A percentile compares a stretch with the other conserved stretches of the same genome.
Conservation (phyloP, 1,139 yeast species). For the Pichia sp. region DNA sequence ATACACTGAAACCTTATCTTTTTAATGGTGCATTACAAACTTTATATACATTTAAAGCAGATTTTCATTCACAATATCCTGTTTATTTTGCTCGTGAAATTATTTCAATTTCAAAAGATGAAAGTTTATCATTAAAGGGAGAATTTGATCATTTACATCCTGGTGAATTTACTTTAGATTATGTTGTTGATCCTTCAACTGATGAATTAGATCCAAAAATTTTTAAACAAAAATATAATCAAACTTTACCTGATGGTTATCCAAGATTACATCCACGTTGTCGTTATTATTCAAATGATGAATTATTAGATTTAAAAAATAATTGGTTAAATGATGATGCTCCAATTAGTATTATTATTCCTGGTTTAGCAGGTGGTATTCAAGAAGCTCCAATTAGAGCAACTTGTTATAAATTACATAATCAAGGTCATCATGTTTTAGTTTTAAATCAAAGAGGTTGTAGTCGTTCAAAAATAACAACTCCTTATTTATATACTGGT, state of each 20-base stretch:
- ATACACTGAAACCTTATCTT: conserved; percentile 55
- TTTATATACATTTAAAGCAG: conserved; percentile 52
- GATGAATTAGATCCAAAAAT: conserved; percentile 33
- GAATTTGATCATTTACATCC: conserved; percentile 29
- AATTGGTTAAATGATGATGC: conserved; percentile 31
- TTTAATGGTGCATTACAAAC: conserved; percentile 78
- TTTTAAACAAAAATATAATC: conserved; percentile 44
- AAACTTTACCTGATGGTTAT: conserved; percentile 58
- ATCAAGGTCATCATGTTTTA: conserved; percentile 48
- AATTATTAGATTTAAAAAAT: conserved; percentile 30
- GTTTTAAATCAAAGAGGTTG: conserved; percentile 84
- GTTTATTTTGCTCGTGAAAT: conserved; percentile 76
- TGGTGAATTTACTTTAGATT: conserved; percentile 73
- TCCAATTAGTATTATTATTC: conserved; percentile 67
- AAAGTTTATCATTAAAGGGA: conserved; percentile 6
- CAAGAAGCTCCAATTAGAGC: conserved; percentile 83
- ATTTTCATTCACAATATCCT: conserved; percentile 44
- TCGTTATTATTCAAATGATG: conserved; percentile 55
- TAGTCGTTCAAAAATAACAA: conserved; percentile 72
- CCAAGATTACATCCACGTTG: conserved; percentile 78
- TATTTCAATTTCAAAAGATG: conserved; percentile 43
- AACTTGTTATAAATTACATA: conserved; percentile 37
- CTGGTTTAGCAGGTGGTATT: conserved; percentile 90
- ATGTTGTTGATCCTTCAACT: conserved; percentile 44
- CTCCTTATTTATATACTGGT: conserved; percentile 69